Evolutionary conservation across 1,284 basidiomycete genomes (phyloP).

Genomic region (Naganishia albida): DNA sequence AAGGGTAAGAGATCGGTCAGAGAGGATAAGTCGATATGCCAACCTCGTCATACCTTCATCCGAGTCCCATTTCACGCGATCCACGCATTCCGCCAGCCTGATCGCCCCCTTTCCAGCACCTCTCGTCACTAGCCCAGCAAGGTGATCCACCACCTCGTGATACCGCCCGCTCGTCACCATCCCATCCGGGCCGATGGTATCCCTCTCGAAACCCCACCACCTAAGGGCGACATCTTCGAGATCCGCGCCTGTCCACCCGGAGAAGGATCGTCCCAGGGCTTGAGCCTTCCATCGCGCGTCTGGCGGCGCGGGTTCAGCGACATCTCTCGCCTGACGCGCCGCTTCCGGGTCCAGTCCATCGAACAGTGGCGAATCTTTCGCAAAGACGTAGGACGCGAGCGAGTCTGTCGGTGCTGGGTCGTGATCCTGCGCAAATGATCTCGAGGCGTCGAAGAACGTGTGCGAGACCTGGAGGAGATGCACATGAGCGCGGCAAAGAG

Average conservation of each 20-base stretch:
- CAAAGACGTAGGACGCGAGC: conserved; percentile 32
- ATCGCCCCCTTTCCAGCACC: conserved; percentile 39
- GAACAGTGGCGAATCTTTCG: conserved; percentile 35
- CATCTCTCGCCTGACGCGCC: not conserved
- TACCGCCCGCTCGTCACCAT: conserved; percentile 45
- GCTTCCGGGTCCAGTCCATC: conserved; percentile 27
- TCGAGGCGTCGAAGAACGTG: conserved; percentile 34
- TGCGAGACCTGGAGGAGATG: conserved; percentile 18
- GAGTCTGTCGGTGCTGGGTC: conserved; percentile 26
- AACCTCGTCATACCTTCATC: conserved; percentile 21
- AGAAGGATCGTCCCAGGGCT: conserved; percentile 33
- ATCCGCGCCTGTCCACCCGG: conserved; percentile 42
- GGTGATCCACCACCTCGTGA: conserved; percentile 42
- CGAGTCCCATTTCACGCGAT: conserved; percentile 34
- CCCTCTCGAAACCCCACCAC: conserved; percentile 48
- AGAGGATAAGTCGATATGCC: conserved; percentile 5
- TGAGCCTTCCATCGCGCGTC: conserved; percentile 31
- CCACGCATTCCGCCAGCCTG: conserved; percentile 39
- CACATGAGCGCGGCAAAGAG: not conserved
- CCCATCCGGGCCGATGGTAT: conserved; percentile 47
- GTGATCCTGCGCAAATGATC: conserved; percentile 30
- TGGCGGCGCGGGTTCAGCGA: not conserved
- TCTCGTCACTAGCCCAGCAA: conserved; percentile 41
- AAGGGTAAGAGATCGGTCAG: not conserved
- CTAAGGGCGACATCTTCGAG: conserved; percentile 47